phyloP scores from a whole-genome alignment of 305 asterid species.

The Andrographis paniculata region DNA sequence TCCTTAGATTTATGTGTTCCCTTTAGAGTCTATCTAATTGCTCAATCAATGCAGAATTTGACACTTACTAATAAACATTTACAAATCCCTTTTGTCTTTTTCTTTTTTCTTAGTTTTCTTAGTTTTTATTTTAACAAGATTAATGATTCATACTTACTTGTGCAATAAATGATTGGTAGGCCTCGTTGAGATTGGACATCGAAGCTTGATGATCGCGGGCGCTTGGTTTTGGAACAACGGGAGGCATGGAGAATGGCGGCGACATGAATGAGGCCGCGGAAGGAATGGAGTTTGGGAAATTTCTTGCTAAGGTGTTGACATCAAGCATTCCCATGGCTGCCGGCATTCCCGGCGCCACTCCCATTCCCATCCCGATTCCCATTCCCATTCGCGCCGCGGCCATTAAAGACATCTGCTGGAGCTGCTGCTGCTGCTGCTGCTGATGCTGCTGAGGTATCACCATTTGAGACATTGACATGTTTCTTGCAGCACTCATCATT shows the following conservation, averaged over 20 bases:
- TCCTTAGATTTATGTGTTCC: background rate
- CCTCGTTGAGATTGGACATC: constrained; percentile 25
- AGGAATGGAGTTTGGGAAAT: background rate
- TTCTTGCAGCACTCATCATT: constrained; percentile 39
- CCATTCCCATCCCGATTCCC: constrained; percentile 20
- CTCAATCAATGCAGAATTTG: background rate
- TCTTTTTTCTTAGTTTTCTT: too few relatives aligned
- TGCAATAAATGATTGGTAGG: constrained; percentile 33
- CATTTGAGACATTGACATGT: constrained; percentile 33
- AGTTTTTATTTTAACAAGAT: too few relatives aligned
- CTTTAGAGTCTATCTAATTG: background rate
- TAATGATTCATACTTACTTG: constrained; percentile 61
- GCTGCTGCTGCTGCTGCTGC: constrained; percentile 49
- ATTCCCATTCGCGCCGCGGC: background rate
- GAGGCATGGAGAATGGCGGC: constrained; percentile 23
- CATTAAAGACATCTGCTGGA: constrained; percentile 21
- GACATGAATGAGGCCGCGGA: background rate
- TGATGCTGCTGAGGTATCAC: constrained; percentile 41
- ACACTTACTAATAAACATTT: background rate
- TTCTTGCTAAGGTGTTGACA: constrained; percentile 21
- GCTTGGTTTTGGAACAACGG: constrained; percentile 4
- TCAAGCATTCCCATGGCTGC: constrained; percentile 40
- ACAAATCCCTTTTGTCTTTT: background rate
- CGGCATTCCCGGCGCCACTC: constrained; percentile 19
- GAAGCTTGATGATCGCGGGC: constrained; percentile 2